These are phyloP conservation scores for Globisporangium canariense DNA, from an alignment of 352 stramenopile genomes.

Conservation along the genomic window DNA sequence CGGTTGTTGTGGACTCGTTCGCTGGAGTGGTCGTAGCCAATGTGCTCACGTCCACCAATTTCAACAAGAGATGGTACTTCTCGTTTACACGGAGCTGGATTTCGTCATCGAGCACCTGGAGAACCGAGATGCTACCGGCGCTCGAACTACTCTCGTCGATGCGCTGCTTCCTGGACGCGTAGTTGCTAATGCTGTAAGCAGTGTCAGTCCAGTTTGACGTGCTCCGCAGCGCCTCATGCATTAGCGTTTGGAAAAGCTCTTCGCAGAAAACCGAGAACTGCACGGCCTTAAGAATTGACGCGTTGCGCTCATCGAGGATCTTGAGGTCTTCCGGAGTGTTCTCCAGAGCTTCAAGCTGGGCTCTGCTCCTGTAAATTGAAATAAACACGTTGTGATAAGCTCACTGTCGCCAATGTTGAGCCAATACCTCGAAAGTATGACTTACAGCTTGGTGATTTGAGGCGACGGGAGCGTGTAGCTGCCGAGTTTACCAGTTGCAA, in stretches of 20 bases:
- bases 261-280: conserved; percentile 88
- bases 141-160: conserved; percentile 40
- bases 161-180: conserved; percentile 44
- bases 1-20: background rate
- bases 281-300: conserved; percentile 66
- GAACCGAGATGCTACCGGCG: conserved; percentile 50
- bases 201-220: conserved; percentile 67
- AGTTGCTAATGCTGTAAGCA: conserved; percentile 63
- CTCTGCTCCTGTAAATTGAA: conserved; percentile 36
- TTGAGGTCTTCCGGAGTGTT: conserved; percentile 65
- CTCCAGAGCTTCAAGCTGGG: conserved; percentile 49
- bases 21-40: conserved; percentile 18
- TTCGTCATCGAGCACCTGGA: conserved; percentile 81
- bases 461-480: conserved; percentile 47
- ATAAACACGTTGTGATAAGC: background rate
- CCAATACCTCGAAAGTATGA: background rate
- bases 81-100: conserved; percentile 76
- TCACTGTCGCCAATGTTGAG: background rate
- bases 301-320: conserved; percentile 63
- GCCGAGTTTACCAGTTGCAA: conserved; percentile 29
- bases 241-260: conserved; percentile 80
- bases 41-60: conserved; percentile 63
- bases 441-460: conserved; percentile 42
- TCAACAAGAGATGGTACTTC: conserved; percentile 65
- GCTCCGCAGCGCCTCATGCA: conserved; percentile 74